Evolutionary conservation across 192 early-diverging fungal species (phyloP), one percentile per base, ranked within the genome.

Genomic region (Coemansia sp.): DNA sequence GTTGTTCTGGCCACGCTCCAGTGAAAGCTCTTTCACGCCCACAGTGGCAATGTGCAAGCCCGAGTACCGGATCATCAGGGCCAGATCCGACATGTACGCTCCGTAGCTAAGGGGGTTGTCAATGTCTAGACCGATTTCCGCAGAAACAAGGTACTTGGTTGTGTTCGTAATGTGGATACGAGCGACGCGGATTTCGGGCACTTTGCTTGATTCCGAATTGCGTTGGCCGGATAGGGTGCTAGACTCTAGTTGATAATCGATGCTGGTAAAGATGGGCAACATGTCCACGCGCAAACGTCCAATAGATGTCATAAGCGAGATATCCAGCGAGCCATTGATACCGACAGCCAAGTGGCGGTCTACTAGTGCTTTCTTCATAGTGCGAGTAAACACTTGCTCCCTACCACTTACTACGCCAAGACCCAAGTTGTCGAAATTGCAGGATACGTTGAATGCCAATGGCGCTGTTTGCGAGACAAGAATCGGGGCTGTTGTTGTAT

Each of bases 51-150:
- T 64, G 55, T 74, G 78, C 40, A 80, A 48, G 20, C 67, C 78
- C 2, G 69, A 36, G 42, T 71, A 80, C 9, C 62, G 65, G 22
- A 80, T 19, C 38, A 65, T 58, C 13, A 80, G 6, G 3, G 77
- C 77, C 15, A 80, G 11, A 11, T 80, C 77, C 22, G 72, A 61
- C 7, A 80, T 71, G 41, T 70, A 69, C 17, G 69, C 77, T 17
- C 77, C 77, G 58, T 80, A 80, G 65, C 65, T 75, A 27, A 69
- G 69, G 27, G 77, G 77, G 58, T 80, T 80, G 11, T 63, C 39
- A 17, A 80, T 42, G 4, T 62, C 58, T 27, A 80, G 38, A 5
- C 61, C 77, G 27, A 80, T 50, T 38, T 80, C 65, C 0, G 70
- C 36, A 6, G 34, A 17, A 29, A 80, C 48, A 19, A 56, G 77